phyloP scores from a whole-genome alignment of 139 green algal species.

The Coccomyxa sp. region DNA sequence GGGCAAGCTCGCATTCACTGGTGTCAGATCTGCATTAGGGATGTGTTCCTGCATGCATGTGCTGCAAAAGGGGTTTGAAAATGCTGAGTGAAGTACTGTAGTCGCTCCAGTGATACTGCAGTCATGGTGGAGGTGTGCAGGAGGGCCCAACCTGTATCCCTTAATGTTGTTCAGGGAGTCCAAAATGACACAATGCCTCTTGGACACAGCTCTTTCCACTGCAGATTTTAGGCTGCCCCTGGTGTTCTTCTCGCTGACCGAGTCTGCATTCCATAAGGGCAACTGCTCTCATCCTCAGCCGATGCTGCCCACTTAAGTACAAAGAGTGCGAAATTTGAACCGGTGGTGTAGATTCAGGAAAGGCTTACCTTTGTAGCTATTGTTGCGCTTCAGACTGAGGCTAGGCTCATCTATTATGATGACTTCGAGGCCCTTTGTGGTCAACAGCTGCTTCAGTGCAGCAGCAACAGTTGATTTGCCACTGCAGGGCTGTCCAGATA shows the following conservation, averaged over 20 bases:
- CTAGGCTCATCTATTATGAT: slow-evolving; percentile 71
- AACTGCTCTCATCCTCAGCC: background rate
- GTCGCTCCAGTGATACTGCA: background rate
- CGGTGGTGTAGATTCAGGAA: too few species aligned
- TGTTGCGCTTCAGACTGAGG: slow-evolving; percentile 61
- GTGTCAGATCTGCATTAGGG: too few species aligned
- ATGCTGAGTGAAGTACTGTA: too few species aligned
- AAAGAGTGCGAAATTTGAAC: too few species aligned
- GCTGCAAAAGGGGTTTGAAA: too few species aligned
- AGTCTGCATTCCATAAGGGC: slow-evolving; percentile 28
- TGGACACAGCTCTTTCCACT: slow-evolving; percentile 59
- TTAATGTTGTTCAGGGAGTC: slow-evolving; percentile 97
- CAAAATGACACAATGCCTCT: slow-evolving; percentile 67
- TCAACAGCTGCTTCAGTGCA: slow-evolving; percentile 39
- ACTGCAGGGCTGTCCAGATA: slow-evolving; percentile 77
- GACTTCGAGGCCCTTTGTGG: slow-evolving; percentile 24
- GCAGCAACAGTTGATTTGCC: slow-evolving; percentile 69
- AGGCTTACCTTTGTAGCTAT: slow-evolving; percentile 59
- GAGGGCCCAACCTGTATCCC: slow-evolving; percentile 42
- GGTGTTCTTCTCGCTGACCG: slow-evolving; percentile 75
- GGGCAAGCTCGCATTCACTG: too few species aligned
- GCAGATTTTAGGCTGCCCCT: slow-evolving; percentile 63
- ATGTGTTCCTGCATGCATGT: too few species aligned
- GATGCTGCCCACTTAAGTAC: background rate
- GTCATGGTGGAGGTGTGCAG: background rate